Evolutionary conservation across 768 basidiomycete species (phyloP).

Genomic region (Tylopilus vinaceipallidus): DNA sequence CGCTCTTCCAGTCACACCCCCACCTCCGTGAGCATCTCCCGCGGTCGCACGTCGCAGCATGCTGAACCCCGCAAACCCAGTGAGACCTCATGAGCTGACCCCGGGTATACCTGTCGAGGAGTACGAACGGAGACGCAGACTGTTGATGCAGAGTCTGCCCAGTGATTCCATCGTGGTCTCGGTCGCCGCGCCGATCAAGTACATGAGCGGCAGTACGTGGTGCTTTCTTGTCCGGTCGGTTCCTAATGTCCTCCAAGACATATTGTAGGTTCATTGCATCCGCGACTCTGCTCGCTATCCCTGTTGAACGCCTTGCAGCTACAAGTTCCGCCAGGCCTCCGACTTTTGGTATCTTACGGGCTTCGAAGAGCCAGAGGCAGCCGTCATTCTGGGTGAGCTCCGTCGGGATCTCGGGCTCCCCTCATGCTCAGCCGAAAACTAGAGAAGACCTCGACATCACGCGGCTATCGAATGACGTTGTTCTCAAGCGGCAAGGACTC

Average conservation of each 20-base stretch:
- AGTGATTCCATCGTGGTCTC: constrained; percentile 73
- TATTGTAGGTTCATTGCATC: constrained; percentile 67
- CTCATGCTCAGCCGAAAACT: constrained; percentile 2
- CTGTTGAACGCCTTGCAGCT: constrained; percentile 47
- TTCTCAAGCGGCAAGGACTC: constrained; percentile 77
- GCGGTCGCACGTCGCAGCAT: neutral
- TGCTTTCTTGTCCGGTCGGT: constrained; percentile 3
- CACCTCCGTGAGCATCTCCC: constrained; percentile 57
- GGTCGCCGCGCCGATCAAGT: constrained; percentile 77
- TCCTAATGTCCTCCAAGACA: constrained; percentile 41
- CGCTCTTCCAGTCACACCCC: constrained; percentile 73
- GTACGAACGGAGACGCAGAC: constrained; percentile 68
- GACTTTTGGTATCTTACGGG: constrained; percentile 97
- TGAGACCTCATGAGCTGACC: constrained; percentile 67
- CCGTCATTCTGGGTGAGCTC: constrained; percentile 70
- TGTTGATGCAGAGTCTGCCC: constrained; percentile 72
- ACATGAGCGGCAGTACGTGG: constrained; percentile 76
- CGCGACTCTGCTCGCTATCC: constrained; percentile 1
- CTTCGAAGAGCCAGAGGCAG: constrained; percentile 91
- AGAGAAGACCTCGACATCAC: constrained; percentile 70
- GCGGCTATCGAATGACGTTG: constrained; percentile 84
- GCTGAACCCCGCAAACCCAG: constrained; percentile 29
- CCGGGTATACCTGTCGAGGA: constrained; percentile 78
- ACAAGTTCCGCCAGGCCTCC: constrained; percentile 91
- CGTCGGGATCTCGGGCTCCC: constrained; percentile 7